Base-by-base conservation (phyloP, 2,329 filamentous ascomycete genomes). In the Epicoccum nigrum region DNA sequence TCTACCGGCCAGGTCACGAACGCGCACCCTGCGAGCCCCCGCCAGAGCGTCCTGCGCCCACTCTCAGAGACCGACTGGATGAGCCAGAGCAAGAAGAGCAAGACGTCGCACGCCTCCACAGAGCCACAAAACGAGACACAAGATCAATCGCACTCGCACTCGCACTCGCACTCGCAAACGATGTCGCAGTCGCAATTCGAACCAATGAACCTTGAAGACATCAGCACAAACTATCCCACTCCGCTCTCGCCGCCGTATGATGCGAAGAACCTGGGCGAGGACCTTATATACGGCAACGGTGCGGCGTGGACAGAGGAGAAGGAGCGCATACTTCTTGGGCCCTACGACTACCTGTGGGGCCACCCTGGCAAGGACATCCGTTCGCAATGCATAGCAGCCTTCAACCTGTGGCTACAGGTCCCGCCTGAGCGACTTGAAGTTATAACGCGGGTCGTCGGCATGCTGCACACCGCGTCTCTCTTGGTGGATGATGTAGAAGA, bases 401-500 rank as follows among this genome's bases (percentile, higher is more conserved):
- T 95, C 79, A 91, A 95, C 69, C 81, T 81, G 43, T 92, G 88
- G 86, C 78, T 95, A 13, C 80, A 88, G 48, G 89, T 95, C 16
- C 90, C 90, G 0, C 71, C 80, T 7, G 81, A 85, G 52, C 85
- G 84, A 60, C 80, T 95, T 49, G 82, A 83, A 33, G 79, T 92
- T 54, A 93, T 95, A 65, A 92, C 87, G 21, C 85, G 84, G 54
- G 89, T 92, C 4, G 84, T 95, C 9, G 88, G 87, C 62, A 93
- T 93, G 89, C 81, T 95, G 38, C 90, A 95, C 74, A 93, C 90
- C 31, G 86, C 90, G 3, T 92, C 89, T 3, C 78, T 95, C 47
- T 83, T 95, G 19, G 84, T 95, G 49, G 91, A 96, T 74, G 92
- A 96, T 71, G 90, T 96, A 6, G 89, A 96, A 76, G 91, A 96